Base-by-base conservation (phyloP, 495 filamentous ascomycete species). In the Neurospora tetrasperma region DNA sequence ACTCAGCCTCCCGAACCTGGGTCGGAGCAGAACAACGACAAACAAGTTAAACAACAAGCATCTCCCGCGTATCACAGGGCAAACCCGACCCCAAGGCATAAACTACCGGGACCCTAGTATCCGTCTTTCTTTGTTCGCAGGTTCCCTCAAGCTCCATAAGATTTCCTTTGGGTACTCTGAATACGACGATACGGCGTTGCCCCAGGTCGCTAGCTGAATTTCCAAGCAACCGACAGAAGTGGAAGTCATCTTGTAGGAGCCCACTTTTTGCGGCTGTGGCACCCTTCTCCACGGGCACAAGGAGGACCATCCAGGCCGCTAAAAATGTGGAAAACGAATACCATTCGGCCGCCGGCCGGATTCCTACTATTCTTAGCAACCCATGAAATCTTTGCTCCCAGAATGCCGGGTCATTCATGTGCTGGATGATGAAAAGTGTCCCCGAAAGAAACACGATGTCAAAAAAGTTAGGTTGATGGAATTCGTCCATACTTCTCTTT, bases 191-290 rank as follows among this genome's bases (percentile, higher is more conserved):
- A 66, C 14, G 27, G 54, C 54, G 27, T 66, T 66, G 54, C 27
- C 27, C 54, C 27, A 27, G 27, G 54, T 27, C 7, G 54, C 27
- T 62, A 62, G 54, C 27, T 6, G 27, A 18, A 35, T 66, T 35
- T 66, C 27, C 27, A 62, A 62, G 54, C 23, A 62, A 62, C 2
- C 27, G 27, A 31, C 54, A 16, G 27, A 62, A 59, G 14, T 14
- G 54, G 54, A 66, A 66, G 54, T 35, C 27, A 16, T 35, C 54
- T 35, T 54, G 16, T 35, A 62, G 54, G 38, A 62, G 23, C 71
- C 71, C 75, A 71, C 71, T 74, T 75, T 74, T 76, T 75, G 73
- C 66, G 75, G 75, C 75, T 75, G 75, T 76, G 75, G 72, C 69
- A 68, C 46, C n/a, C 42, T 42, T 66, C 31, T 35, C 27, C 54